phyloP scores from a whole-genome alignment of 257 asterid species.

The Voacanga thouarsii region DNA sequence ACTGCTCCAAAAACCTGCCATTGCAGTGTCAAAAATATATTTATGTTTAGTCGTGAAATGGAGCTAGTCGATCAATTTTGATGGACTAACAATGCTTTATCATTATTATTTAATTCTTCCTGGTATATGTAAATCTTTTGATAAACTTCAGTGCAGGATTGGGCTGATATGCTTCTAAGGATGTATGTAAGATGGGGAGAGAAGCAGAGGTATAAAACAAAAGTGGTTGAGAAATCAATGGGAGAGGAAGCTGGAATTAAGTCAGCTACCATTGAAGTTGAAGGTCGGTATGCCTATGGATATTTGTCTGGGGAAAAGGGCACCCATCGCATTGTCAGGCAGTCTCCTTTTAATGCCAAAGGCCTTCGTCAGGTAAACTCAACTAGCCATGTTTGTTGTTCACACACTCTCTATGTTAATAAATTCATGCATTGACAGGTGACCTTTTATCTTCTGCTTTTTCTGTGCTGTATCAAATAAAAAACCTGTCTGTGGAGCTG shows the following conservation, averaged over 20 bases:
- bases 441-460: no score
- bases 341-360: slow-evolving; percentile 94
- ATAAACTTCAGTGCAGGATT: slow-evolving; percentile 94
- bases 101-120: neutral
- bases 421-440: no score
- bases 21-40: neutral
- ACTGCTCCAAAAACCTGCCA: neutral
- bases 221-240: slow-evolving; percentile 83
- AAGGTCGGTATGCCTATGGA: slow-evolving; percentile 88
- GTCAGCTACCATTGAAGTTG: slow-evolving; percentile 84
- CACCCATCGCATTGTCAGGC: slow-evolving; percentile 91
- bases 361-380: slow-evolving; percentile 88
- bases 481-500: no score
- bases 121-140: slow-evolving; percentile 43
- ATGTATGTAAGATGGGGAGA: slow-evolving; percentile 97
- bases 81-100: neutral
- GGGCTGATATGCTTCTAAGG: slow-evolving; percentile 99
- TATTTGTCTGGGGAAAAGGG: slow-evolving; percentile 97
- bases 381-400: neutral
- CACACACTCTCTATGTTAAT: neutral
- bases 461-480: no score
- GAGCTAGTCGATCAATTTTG: neutral
- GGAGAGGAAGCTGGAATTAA: slow-evolving; percentile 99
- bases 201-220: slow-evolving; percentile 78
- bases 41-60: neutral